These are phyloP conservation scores for Globisporangium paroecandrum DNA, from an alignment of 352 stramenopile genomes.

Conservation along the genomic window DNA sequence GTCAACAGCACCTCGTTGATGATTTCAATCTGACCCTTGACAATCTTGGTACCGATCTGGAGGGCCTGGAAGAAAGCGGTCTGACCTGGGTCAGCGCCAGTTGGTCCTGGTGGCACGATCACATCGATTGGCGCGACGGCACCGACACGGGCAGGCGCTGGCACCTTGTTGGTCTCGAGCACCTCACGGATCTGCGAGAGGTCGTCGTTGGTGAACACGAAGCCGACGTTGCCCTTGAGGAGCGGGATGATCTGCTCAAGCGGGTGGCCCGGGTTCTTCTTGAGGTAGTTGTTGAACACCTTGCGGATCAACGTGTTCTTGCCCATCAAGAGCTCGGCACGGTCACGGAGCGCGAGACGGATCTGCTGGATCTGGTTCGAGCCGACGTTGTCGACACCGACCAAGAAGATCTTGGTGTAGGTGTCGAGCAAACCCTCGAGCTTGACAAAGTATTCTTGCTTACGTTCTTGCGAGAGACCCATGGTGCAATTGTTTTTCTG, in stretches of 20 bases:
- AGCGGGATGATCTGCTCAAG: conserved; percentile 86
- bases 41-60: conserved; percentile 99
- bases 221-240: conserved; percentile 97
- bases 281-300: conserved; percentile 95
- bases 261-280: conserved; percentile 96
- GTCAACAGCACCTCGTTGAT: conserved; percentile 95
- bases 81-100: conserved; percentile 98
- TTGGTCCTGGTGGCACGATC: conserved; percentile 95
- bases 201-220: conserved; percentile 99
- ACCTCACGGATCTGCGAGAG: conserved; percentile 90
- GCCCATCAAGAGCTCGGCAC: conserved; percentile 98
- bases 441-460: conserved; percentile 97
- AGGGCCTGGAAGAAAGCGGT: conserved; percentile 99
- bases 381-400: conserved; percentile 99
- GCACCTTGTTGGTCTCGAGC: conserved; percentile 89
- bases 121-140: conserved; percentile 95
- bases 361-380: conserved; percentile 99
- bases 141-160: conserved; percentile 96
- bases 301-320: conserved; percentile 99
- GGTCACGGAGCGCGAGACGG: conserved; percentile 92
- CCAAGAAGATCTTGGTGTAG: conserved; percentile 98
- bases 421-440: conserved; percentile 94
- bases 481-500: conserved; percentile 57
- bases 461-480: conserved; percentile 96
- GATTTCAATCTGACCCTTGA: conserved; percentile 99